Evolutionary conservation across 2,329 filamentous ascomycete genomes (phyloP), one percentile per base, ranked within the genome.

Genomic region (Nigrospora sphaerica): DNA sequence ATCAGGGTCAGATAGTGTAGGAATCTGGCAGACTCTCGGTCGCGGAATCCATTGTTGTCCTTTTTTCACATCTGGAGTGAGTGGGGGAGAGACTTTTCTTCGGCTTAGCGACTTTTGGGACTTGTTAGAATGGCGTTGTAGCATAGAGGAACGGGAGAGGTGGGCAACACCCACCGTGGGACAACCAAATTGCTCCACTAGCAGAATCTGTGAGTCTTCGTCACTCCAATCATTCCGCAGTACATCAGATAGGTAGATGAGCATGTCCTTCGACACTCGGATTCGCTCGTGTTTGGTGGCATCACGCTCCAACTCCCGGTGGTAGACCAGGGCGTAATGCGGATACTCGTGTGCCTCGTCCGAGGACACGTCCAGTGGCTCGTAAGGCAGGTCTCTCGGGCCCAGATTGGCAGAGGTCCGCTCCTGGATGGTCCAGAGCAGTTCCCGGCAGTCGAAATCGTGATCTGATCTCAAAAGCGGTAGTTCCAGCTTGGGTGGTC

Each of bases 301-400:
- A 12, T 28, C 38, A 2, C 39, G 34, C 1, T 57, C 10, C 16
- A 47, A 16, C 13, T 49, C 42, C 17, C 51, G 32, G n/a, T 36
- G 49, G 37, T 53, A 54, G n/a, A 32, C 37, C 35, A 47, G 40
- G 2, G 50, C 44, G 9, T 48, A 46, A 12, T 49, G 33, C 2
- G 60, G 54, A 42, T 61, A 62, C 2, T 52, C 49, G 9, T 60
- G 45, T 10, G 52, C 52, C 44, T 62, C 57, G 19, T 59, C 60
- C 28, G 52, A 51, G 16, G 34, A 49, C 32, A 38, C 16, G 36
- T 54, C 48, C 9, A 60, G 53, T 16, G 53, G 54, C 37, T 64
- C 60, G 4, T 42, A 47, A 16, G 61, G 61, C 10, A 63, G 46
- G 39, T 42, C 50, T 17, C 35, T 45, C 5, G 51, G 42, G 35